Evolutionary conservation across 768 basidiomycete species (phyloP).

Genomic region (Lactifluus pinguis): DNA sequence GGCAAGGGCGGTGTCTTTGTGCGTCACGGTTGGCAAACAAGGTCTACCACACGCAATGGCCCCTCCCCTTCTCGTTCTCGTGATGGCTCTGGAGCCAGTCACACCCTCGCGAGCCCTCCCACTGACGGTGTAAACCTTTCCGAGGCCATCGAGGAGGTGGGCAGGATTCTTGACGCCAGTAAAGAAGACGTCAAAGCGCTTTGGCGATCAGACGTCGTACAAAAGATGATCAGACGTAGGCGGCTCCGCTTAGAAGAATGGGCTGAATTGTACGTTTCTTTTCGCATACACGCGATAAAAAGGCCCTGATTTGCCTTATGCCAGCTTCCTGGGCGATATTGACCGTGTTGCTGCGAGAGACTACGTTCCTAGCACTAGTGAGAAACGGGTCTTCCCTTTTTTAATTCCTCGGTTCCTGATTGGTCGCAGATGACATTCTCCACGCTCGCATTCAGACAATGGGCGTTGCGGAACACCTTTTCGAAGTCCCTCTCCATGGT

Average conservation of each 20-base stretch:
- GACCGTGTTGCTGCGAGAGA: slow-evolving; percentile 56
- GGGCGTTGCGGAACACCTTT: slow-evolving; percentile 78
- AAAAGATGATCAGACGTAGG: slow-evolving; percentile 54
- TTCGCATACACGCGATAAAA: not conserved
- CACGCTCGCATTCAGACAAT: slow-evolving; percentile 89
- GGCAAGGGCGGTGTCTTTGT: slow-evolving; percentile 70
- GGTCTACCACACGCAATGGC: slow-evolving; percentile 37
- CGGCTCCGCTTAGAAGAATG: slow-evolving; percentile 77
- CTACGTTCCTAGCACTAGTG: slow-evolving; percentile 72
- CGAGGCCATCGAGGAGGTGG: slow-evolving; percentile 17
- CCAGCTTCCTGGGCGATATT: slow-evolving; percentile 69
- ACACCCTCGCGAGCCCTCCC: not conserved
- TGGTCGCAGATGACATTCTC: slow-evolving; percentile 62
- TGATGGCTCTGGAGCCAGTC: not conserved
- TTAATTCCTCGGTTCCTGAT: not conserved
- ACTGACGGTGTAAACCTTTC: not conserved
- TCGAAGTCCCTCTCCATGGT: slow-evolving; percentile 73
- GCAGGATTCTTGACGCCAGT: slow-evolving; percentile 40
- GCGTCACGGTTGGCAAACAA: slow-evolving; percentile 73
- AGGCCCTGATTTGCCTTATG: slow-evolving; percentile 11
- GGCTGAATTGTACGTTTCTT: slow-evolving; percentile 69
- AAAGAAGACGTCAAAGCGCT: slow-evolving; percentile 61
- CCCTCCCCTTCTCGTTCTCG: slow-evolving; percentile 20
- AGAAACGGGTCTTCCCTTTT: not conserved
- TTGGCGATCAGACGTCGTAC: slow-evolving; percentile 67